Evolutionary conservation across 768 basidiomycete genomes (phyloP), one percentile per base, ranked within the genome.

Genomic region (Suillus discolor): DNA sequence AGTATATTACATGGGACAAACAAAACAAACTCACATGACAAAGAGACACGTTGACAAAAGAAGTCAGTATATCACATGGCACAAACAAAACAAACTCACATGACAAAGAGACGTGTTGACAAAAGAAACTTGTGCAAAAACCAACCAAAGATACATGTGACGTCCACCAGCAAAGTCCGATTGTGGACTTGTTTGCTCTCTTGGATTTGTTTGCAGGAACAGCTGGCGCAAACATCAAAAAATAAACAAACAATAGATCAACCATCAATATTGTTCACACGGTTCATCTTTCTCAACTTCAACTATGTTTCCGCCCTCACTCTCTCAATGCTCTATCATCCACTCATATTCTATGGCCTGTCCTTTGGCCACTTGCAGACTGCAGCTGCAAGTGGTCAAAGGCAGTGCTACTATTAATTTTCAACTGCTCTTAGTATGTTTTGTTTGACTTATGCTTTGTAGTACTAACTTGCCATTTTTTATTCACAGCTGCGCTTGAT

Each of bases 381-480:
- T 51, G 49, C 49, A 51, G 49, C 49, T 51, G 49, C 49, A 51
- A 51, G 49, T 51, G 12, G 49, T 51, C 49, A 28, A 51, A 51
- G 49, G 49, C 49, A 51, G 25, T 25, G 49, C 25, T 28, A 51
- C 49, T 42, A 51, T 6, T 16, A 28, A 15, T 8, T 28, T 51
- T 51, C 49, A 20, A 20, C 8, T 5, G 0, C 41, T 18, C 0
- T 16, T 18, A 42, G 41, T 42, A 42, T 18, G 41, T 42, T 42
- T 42, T 42, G 15, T 42, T 42, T 42, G 1, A 42, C 16, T 18
- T 18, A 7, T 42, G 41, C 1, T 42, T 18, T 42, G 6, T 3
- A 42, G 6, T 42, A 6, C 41, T 42, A 42, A 42, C 41, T 42
- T 42, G 41, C 16, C 16, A 15, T 41, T 41, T 16, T 0, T 15